phyloP scores from a whole-genome alignment of 164 flowering plant species.

The Vitis rupestris region DNA sequence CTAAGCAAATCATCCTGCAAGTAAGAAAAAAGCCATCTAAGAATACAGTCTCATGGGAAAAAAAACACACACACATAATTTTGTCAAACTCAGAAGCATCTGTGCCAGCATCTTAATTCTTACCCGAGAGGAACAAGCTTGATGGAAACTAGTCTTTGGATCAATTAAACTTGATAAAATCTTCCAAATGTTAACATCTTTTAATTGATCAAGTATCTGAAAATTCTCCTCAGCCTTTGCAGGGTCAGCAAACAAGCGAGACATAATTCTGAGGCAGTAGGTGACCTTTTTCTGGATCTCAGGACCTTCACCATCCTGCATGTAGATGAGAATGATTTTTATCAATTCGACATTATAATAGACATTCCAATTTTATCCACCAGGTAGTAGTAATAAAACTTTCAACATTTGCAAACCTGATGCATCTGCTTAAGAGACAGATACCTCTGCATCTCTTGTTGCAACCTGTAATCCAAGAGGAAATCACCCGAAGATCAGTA shows the following conservation, averaged over 20 bases:
- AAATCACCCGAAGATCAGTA: slow-evolving; percentile 42
- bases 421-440: slow-evolving; percentile 70
- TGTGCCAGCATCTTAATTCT: slow-evolving; percentile 1
- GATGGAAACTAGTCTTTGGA: slow-evolving; percentile 55
- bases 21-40: background rate
- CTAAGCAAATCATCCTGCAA: slow-evolving; percentile 85
- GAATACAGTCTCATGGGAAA: background rate
- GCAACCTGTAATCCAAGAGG: slow-evolving; percentile 78
- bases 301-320: slow-evolving; percentile 76
- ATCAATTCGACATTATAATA: background rate
- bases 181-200: slow-evolving; percentile 90
- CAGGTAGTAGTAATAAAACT: background rate
- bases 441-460: slow-evolving; percentile 92
- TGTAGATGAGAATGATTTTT: slow-evolving; percentile 8
- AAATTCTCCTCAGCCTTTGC: slow-evolving; percentile 82
- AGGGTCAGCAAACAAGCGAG: slow-evolving; percentile 82
- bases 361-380: background rate
- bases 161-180: slow-evolving; percentile 65
- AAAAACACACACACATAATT: background rate
- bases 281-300: slow-evolving; percentile 72
- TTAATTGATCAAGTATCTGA: slow-evolving; percentile 78
- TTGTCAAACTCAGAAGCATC: background rate
- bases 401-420: slow-evolving; percentile 53
- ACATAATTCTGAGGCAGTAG: slow-evolving; percentile 73
- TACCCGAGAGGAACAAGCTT: slow-evolving; percentile 65